Percentiles rank a stretch among this genome's conserved stretches.
Conservation (phyloP, 2,329 filamentous ascomycete genomes). For the Hypoxylon rubiginosum region DNA sequence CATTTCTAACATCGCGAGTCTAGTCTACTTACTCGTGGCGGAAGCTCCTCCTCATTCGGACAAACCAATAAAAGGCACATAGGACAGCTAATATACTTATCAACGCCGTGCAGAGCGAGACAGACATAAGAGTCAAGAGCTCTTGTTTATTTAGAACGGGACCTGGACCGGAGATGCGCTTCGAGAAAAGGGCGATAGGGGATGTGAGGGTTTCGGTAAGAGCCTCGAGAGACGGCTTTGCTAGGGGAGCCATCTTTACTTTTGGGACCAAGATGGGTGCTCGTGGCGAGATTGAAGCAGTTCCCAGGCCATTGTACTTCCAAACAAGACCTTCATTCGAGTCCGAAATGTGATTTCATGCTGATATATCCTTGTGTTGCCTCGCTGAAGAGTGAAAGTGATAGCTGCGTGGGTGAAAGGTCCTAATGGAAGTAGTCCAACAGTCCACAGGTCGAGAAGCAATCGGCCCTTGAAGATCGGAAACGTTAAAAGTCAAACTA, state of each 20-base stretch:
- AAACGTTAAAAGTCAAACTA: not conserved
- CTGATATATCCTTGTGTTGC: not conserved
- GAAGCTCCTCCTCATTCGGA: slow-evolving; percentile 79
- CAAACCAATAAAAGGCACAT: slow-evolving; percentile 77
- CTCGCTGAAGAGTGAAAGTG: not conserved
- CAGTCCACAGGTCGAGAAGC: not conserved
- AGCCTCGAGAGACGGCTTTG: slow-evolving; percentile 12
- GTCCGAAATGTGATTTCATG: slow-evolving; percentile 21
- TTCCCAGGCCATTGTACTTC: slow-evolving; percentile 34
- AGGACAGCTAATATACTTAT: slow-evolving; percentile 70
- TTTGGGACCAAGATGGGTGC: slow-evolving; percentile 25
- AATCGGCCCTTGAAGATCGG: slow-evolving; percentile 1
- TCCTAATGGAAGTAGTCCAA: not conserved
- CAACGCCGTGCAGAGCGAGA: slow-evolving; percentile 60
- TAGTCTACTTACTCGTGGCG: slow-evolving; percentile 73
- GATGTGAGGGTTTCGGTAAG: slow-evolving; percentile 22
- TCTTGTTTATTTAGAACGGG: slow-evolving; percentile 27
- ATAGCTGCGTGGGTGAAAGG: not conserved
- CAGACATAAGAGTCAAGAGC: slow-evolving; percentile 52
- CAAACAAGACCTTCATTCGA: slow-evolving; percentile 9
- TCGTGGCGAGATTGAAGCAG: slow-evolving; percentile 20
- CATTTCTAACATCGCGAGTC: not conserved
- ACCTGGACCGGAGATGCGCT: slow-evolving; percentile 20
- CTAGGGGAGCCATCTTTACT: slow-evolving; percentile 45
- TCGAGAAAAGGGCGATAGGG: slow-evolving; percentile 24